Evolutionary conservation across 176 grass and related monocot species (phyloP).

Genomic region (Echinochloa phyllopogon): DNA sequence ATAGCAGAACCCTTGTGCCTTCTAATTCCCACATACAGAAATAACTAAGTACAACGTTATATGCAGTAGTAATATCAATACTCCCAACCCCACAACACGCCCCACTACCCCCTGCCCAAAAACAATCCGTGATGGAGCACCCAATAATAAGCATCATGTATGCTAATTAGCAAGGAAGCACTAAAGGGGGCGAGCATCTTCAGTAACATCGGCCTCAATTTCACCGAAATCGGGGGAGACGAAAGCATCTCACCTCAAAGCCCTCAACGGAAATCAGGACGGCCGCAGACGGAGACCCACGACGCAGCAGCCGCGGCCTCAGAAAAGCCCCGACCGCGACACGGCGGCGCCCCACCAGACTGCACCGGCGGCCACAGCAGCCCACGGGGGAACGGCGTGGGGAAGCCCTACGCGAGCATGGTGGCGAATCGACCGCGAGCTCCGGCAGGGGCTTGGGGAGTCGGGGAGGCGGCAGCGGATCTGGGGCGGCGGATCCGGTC

Average conservation of each 20-base stretch:
- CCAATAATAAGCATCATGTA: neutral
- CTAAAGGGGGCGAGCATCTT: neutral
- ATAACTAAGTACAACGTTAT: neutral
- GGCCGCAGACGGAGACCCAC: neutral
- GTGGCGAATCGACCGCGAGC: neutral
- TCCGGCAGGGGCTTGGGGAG: neutral
- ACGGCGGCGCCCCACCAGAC: neutral
- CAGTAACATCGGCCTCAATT: neutral
- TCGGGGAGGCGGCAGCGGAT: neutral
- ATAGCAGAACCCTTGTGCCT: neutral
- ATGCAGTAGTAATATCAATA: neutral
- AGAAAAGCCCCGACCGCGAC: neutral
- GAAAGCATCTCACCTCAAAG: slow-evolving; percentile 19
- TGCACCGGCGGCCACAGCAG: slow-evolving; percentile 7
- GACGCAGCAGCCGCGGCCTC: neutral
- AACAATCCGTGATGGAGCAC: neutral
- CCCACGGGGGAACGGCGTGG: neutral
- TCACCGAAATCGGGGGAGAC: neutral
- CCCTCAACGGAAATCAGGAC: slow-evolving; percentile 7
- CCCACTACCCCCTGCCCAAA: neutral
- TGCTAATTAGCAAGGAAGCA: neutral
- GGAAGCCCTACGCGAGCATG: neutral
- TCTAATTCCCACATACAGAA: neutral
- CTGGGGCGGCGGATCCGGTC: slow-evolving; percentile 22
- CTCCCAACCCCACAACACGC: neutral